phyloP scores from a whole-genome alignment of 2,329 filamentous ascomycete genomes.

The Incumbomyces lentus region DNA sequence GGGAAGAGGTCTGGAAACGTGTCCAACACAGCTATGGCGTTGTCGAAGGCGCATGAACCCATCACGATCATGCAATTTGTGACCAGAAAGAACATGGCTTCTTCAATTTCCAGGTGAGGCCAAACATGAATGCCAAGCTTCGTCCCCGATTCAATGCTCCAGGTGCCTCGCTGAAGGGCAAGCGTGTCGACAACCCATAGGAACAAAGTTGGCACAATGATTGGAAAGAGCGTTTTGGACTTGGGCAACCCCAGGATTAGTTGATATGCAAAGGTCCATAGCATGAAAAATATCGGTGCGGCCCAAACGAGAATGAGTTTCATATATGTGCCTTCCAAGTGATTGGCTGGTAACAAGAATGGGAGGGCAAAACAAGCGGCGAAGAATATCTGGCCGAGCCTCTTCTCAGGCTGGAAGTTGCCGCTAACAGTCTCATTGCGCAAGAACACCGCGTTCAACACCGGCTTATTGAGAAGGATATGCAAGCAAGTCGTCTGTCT shows the following conservation, averaged over 20 bases:
- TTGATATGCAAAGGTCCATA: constrained; percentile 54
- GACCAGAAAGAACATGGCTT: constrained; percentile 61
- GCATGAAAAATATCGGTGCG: constrained; percentile 52
- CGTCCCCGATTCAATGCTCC: constrained; percentile 58
- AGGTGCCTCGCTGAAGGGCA: constrained; percentile 57
- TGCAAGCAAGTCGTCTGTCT: constrained; percentile 52
- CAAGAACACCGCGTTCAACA: constrained; percentile 46
- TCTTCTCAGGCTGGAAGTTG: constrained; percentile 32
- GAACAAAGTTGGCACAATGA: constrained; percentile 55
- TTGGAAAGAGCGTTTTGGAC: constrained; percentile 48
- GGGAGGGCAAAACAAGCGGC: constrained; percentile 23
- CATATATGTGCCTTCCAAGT: constrained; percentile 51
- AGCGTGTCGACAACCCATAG: constrained; percentile 64
- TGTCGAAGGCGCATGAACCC: constrained; percentile 58
- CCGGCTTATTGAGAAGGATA: constrained; percentile 54
- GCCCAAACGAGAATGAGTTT: constrained; percentile 63
- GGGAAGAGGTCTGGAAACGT: constrained; percentile 52
- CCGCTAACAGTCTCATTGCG: constrained; percentile 26
- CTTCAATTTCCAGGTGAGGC: constrained; percentile 59
- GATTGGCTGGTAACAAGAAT: constrained; percentile 32
- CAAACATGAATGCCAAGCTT: constrained; percentile 56
- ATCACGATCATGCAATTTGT: constrained; percentile 62
- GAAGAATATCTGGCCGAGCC: constrained; percentile 43
- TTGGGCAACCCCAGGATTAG: constrained; percentile 52
- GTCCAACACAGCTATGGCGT: constrained; percentile 55